Evolutionary conservation across 345 rosid species (phyloP), one percentile per base, ranked within the genome.

Genomic region (Ricinus communis): DNA sequence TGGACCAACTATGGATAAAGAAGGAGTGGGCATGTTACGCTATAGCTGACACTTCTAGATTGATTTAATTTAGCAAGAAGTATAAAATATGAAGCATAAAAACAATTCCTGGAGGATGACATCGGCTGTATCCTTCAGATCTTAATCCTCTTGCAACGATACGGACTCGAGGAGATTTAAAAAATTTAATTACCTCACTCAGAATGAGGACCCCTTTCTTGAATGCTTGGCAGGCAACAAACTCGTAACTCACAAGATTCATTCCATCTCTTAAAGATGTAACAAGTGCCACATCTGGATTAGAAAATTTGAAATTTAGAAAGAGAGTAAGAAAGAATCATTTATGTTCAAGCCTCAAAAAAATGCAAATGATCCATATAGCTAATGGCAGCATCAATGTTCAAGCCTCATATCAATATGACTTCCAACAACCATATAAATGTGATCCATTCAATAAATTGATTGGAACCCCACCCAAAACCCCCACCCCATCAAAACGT

Each of bases 171-270:
- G 14, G 24, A 40, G 59, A 28, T 15, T n/a, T n/a, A 11, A 53
- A 53, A n/a, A 8, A n/a, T 66, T 36, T 46, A 54, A 61, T 58
- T 81, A 86, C 87, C 90, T 86, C 90, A 60, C 90, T 86, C 22
- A 86, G 67, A 67, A 86, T 84, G 60, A 86, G 90, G 30, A 84
- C 90, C 66, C 90, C 90, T 80, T 86, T 86, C 81, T 86, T 84
- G 73, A 80, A 76, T 54, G 79, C 90, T 82, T 86, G 90, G 79
- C 90, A 86, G 64, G 90, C 86, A 80, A 84, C 87, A 71, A 82
- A 86, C 76, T 86, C 90, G 64, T 86, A 86, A 65, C 90, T 86
- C 58, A 86, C 90, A 30, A 86, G 90, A 71, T 86, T 86, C 90
- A 86, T 84, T 49, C 90, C 90, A 70, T 86, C 90, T 46, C 90